Evolutionary conservation across 176 grass and related monocot species (phyloP).

Genomic region (Oropetium thomaeum): DNA sequence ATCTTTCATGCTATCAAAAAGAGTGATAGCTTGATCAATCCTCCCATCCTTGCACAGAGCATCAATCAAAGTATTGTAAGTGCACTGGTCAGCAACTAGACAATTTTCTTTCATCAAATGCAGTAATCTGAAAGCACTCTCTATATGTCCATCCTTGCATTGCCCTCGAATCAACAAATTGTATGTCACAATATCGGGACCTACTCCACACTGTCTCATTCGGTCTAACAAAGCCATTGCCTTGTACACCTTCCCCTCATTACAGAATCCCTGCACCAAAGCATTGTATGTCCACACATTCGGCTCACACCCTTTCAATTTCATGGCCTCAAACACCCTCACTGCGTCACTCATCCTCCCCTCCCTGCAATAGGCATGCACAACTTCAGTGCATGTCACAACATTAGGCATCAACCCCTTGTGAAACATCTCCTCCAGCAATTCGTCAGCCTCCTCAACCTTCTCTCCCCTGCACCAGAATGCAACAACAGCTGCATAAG

Average conservation of each 20-base stretch:
- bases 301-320: constrained; percentile 39
- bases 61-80: constrained; percentile 55
- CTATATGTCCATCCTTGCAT: constrained; percentile 50
- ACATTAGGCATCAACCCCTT: constrained; percentile 24
- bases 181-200: constrained; percentile 47
- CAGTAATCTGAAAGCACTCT: constrained; percentile 51
- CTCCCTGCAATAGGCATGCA: constrained; percentile 34
- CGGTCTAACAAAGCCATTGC: constrained; percentile 44
- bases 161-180: constrained; percentile 54
- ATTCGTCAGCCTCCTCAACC: constrained; percentile 33
- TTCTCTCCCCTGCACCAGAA: constrained; percentile 31
- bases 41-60: constrained; percentile 53
- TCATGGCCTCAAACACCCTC: constrained; percentile 40
- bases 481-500: constrained; percentile 32
- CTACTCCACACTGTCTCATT: constrained; percentile 36
- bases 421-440: constrained; percentile 48
- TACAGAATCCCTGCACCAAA: constrained; percentile 45
- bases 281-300: constrained; percentile 59
- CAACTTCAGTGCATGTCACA: constrained; percentile 30
- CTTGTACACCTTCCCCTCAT: constrained; percentile 42
- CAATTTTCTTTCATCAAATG: constrained; percentile 48
- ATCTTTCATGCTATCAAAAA: constrained; percentile 34
- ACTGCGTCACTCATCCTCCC: constrained; percentile 29
- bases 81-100: constrained; percentile 47
- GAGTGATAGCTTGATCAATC: constrained; percentile 48